Conservation (phyloP, 148 eudicot species). For the Talinum fruticosum region DNA sequence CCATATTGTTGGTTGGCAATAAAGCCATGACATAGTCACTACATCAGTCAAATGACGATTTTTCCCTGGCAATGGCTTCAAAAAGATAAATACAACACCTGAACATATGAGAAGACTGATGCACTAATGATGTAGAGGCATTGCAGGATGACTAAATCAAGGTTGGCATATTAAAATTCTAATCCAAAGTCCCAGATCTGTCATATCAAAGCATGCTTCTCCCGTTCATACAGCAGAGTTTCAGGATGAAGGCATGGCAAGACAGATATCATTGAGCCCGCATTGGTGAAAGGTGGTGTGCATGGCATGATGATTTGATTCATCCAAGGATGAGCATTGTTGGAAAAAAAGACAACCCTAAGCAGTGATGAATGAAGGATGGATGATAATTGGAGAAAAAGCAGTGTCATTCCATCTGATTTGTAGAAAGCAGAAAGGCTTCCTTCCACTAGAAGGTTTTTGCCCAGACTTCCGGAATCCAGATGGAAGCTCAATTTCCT, state of each 20-base stretch:
- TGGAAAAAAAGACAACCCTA: constrained; percentile 49
- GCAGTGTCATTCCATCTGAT: constrained; percentile 56
- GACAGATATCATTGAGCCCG: constrained; percentile 40
- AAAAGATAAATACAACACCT: constrained; percentile 70
- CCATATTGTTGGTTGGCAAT: constrained; percentile 6
- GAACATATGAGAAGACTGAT: constrained; percentile 59
- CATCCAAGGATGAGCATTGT: constrained; percentile 57
- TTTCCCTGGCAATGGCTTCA: constrained; percentile 31
- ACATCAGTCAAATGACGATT: constrained; percentile 40
- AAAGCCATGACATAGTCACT: constrained; percentile 21
- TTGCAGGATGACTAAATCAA: constrained; percentile 77
- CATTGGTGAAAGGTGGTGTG: constrained; percentile 35
- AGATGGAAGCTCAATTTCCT: constrained; percentile 88
- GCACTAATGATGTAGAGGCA: constrained; percentile 70
- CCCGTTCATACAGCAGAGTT: constrained; percentile 58
- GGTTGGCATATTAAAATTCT: constrained; percentile 55
- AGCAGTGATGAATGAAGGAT: constrained; percentile 48
- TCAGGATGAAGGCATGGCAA: constrained; percentile 75
- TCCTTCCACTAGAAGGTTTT: constrained; percentile 57
- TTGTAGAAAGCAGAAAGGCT: constrained; percentile 53
- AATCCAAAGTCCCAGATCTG: constrained; percentile 59
- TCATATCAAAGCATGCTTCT: constrained; percentile 76
- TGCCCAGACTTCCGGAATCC: constrained; percentile 65
- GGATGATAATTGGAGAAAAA: constrained; percentile 54
- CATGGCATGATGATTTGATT: constrained; percentile 48